These are phyloP conservation scores for Metschnikowia borealis DNA, from an alignment of 805 yeast species.

Conservation along the genomic window DNA sequence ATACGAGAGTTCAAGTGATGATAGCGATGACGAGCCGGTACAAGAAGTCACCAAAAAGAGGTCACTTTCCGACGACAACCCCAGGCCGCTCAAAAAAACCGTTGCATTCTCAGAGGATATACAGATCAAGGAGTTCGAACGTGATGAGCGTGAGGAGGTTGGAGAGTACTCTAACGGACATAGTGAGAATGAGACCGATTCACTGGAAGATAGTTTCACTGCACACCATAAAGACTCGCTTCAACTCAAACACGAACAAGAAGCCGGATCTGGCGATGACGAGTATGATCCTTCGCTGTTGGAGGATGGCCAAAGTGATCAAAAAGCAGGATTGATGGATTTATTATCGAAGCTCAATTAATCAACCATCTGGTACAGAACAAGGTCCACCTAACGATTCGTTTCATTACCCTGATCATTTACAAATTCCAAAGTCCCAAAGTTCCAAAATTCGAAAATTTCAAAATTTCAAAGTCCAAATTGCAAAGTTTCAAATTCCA, in stretches of 20 bases:
- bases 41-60: not conserved
- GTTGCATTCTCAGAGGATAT: conserved; percentile 42
- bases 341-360: conserved; percentile 16
- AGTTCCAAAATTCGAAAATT: too few species aligned
- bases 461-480: too few species aligned
- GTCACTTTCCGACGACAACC: conserved; percentile 7
- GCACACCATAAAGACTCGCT: conserved; percentile 30
- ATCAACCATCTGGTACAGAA: not conserved
- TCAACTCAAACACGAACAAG: conserved; percentile 25
- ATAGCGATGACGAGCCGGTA: conserved; percentile 16
- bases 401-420: too few species aligned
- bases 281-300: conserved; percentile 9
- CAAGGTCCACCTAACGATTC: not conserved
- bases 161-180: conserved; percentile 15
- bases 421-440: too few species aligned
- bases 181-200: conserved; percentile 13
- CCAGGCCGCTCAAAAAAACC: conserved; percentile 19
- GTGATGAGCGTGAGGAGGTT: conserved; percentile 29
- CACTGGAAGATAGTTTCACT: conserved; percentile 16
- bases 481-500: too few species aligned
- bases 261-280: conserved; percentile 6
- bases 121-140: conserved; percentile 38
- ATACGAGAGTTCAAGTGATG: conserved; percentile 15
- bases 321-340: conserved; percentile 14
- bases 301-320: conserved; percentile 1